These are phyloP conservation scores for Colletotrichum echinochloae DNA, from an alignment of 2,329 filamentous ascomycete genomes.

Conservation along the genomic window DNA sequence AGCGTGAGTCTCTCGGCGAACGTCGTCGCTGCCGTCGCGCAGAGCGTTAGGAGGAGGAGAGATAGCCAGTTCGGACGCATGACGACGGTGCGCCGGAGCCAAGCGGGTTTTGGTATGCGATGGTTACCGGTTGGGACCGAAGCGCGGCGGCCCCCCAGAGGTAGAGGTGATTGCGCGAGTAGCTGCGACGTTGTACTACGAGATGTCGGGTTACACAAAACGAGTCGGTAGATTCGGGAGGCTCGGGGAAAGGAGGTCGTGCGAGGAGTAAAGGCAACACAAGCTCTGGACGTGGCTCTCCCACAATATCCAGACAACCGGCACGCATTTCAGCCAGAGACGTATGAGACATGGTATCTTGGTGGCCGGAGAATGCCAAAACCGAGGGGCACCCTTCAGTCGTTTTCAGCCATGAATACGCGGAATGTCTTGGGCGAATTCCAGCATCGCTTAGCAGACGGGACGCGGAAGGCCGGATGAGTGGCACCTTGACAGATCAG, in stretches of 20 bases:
- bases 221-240: background rate
- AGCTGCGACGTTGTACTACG: background rate
- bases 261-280: background rate
- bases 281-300: too few relatives aligned
- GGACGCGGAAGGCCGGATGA: slow-evolving; percentile 1
- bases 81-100: background rate
- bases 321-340: background rate
- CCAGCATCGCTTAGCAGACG: too few relatives aligned
- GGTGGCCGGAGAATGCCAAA: background rate
- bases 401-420: background rate
- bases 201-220: background rate
- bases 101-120: background rate
- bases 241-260: background rate
- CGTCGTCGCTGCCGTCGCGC: slow-evolving; percentile 6
- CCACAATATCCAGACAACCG: background rate
- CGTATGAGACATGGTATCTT: background rate
- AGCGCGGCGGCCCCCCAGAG: background rate
- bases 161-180: background rate
- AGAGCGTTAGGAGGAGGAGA: background rate
- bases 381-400: too few relatives aligned
- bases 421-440: background rate
- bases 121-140: background rate
- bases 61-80: background rate
- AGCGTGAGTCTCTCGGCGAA: slow-evolving; percentile 8
- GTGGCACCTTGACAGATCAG: background rate